Evolutionary conservation across 306 rosid species (phyloP), one percentile per base, ranked within the genome.

Genomic region (Prunus armeniaca): DNA sequence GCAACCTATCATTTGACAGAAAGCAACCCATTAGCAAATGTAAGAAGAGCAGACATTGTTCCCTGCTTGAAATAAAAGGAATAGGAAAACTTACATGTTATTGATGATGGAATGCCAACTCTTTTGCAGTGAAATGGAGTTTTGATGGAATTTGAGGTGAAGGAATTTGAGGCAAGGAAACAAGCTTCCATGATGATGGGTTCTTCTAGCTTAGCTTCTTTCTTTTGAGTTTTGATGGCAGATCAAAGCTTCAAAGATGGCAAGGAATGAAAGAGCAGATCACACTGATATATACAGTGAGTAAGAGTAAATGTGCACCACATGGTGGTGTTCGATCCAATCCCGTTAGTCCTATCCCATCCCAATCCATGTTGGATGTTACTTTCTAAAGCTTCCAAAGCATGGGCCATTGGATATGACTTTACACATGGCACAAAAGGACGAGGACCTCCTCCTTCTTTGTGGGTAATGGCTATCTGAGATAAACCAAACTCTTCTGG

Each of bases 111-210:
- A 71, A 8, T 4, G 70, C 60, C 51, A 22, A 72, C 71, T 77
- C 74, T 89, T 85, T 86, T 90, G 69, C 67, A 34, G 28, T 41
- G 80, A 46, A 84, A 72, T 4, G 56, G 87, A 54, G 73, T 72
- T 5, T 15, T 24, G 19, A 24, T 60, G 65, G n/a, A 30, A 60
- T 14, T 25, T 25, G 15, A 24, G 73, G 79, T 76, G 88, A 90
- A 83, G 76, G 88, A 82, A 78, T 81, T 84, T 41, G 92, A 82
- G 74, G 87, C 72, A 79, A 88, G 83, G 60, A 89, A 88, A 65
- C 91, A 82, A 84, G 97, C 93, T 73, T 92, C 99, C 97, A 92
- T 89, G 82, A 46, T 27, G 47, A 8, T 49, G 18, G 15, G 11
- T 25, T 9, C 22, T 22, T 32, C 28, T 47, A 64, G 72, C 28